Base-by-base conservation (phyloP, 116 monocot species). In the Cymodocea nodosa region DNA sequence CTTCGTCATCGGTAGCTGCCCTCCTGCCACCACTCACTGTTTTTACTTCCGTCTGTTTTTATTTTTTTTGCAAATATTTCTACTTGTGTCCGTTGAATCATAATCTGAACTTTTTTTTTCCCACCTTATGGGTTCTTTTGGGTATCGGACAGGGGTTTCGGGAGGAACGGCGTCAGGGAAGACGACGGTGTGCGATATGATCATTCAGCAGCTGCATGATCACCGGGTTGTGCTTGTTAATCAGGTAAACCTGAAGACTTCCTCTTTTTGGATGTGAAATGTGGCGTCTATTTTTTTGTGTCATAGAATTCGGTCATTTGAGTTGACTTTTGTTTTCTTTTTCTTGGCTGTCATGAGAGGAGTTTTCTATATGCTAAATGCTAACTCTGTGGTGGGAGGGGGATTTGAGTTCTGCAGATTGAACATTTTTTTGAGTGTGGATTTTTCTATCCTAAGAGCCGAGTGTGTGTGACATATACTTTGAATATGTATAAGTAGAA, bases 111-210 rank as follows among this genome's bases (percentile, higher is more conserved):
- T 36, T n/a, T 54, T 56, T 37, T 36, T 23, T 15, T 59, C 49
- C 11, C 25, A 0, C 59, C 48, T 49, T 50, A 2, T 44, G 19
- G 11, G 10, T 13, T 25, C 49, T 39, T 12, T 18, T 11, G 59
- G 59, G 12, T 59, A 23, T 22, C 55, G 22, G 37, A 23, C 52
- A 90, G 90, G 90, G 60, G 86, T 90, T 24, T 79, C 75, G 25
- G 90, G 90, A 8, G 90, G 90, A 25, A 81, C 90, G 50, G 86
- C 90, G 3, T 86, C 90, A 4, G 90, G 90, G 63, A 90, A 90
- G 77, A 90, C 90, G 40, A 90, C 90, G 25, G 90, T 90, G 7
- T 90, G 90, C 59, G 86, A 90, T 70, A 86, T 86, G 90, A 90
- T 90, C 73, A 86, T 90, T 49, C 86, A 90, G 75, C 84, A 86